A percentile compares a stretch with the other conserved stretches of the same genome.
These are phyloP conservation scores for Alloteropsis semialata DNA, from an alignment of 176 grass and related monocot genomes.

Conservation along the genomic window DNA sequence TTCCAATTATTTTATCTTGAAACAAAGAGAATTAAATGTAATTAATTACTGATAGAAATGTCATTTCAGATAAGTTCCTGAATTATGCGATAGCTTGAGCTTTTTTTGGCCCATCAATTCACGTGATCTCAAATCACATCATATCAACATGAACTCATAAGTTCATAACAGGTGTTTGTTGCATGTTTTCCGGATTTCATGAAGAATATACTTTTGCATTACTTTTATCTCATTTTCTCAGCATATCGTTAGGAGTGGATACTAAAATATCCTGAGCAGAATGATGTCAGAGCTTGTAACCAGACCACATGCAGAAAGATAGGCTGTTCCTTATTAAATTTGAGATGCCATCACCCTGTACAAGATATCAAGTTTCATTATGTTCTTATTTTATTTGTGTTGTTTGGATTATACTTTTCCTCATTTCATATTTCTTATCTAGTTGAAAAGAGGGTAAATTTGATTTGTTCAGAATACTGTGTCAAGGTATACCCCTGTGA, in stretches of 20 bases:
- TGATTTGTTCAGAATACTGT: not conserved
- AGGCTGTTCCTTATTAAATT: constrained; percentile 15
- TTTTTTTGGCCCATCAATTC: constrained; percentile 9
- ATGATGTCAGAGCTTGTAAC: constrained; percentile 13
- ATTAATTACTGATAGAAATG: not conserved
- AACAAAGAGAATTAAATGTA: not conserved
- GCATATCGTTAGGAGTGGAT: constrained; percentile 12
- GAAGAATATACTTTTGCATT: constrained; percentile 2
- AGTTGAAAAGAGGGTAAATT: not conserved
- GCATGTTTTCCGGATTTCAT: not conserved
- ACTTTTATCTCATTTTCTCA: constrained; percentile 10
- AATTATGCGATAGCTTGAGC: too few relatives aligned
- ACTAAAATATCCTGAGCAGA: constrained; percentile 3
- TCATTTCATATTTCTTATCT: not conserved
- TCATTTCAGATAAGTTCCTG: not conserved
- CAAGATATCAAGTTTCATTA: constrained; percentile 1
- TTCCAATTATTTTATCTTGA: not conserved
- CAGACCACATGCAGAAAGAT: constrained; percentile 23
- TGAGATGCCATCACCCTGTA: not conserved
- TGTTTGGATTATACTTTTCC: not conserved
- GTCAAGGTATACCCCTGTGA: not conserved
- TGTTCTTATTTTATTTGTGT: not conserved
- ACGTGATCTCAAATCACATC: not conserved
- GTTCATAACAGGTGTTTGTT: not conserved
- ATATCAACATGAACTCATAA: not conserved